Evolutionary conservation across 2,329 filamentous ascomycete genomes (phyloP).

Genomic region (Xylaria sp.): DNA sequence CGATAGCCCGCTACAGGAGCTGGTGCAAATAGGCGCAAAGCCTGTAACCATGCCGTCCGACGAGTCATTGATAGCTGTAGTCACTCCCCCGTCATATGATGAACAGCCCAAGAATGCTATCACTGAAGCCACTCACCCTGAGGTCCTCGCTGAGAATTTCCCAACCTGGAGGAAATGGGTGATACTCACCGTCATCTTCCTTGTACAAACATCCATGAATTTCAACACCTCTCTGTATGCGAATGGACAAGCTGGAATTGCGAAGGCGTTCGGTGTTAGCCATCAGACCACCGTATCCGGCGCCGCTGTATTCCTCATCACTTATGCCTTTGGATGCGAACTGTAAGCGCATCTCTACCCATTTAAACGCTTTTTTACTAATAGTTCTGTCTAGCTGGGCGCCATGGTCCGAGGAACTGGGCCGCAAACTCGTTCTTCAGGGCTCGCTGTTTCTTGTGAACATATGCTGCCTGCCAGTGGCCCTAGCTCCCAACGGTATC

Average conservation of each 20-base stretch:
- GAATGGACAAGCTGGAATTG: constrained; percentile 54
- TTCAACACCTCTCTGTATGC: constrained; percentile 59
- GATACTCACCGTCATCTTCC: constrained; percentile 56
- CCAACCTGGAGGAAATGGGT: constrained; percentile 57
- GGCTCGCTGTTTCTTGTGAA: constrained; percentile 58
- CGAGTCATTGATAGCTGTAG: neutral
- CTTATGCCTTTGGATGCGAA: constrained; percentile 62
- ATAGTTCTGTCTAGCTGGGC: constrained; percentile 56
- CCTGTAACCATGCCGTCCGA: neutral
- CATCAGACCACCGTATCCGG: constrained; percentile 53
- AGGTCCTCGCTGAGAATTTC: constrained; percentile 52
- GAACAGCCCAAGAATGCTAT: constrained; percentile 35
- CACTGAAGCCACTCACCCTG: constrained; percentile 54
- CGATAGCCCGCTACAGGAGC: neutral
- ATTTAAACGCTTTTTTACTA: constrained; percentile 10
- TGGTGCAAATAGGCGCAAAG: neutral
- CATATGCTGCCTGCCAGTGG: constrained; percentile 57
- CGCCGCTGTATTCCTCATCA: constrained; percentile 55
- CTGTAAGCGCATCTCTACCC: constrained; percentile 46
- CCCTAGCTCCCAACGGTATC: constrained; percentile 46
- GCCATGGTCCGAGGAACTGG: constrained; percentile 60
- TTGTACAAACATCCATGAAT: constrained; percentile 62
- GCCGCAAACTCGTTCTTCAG: constrained; percentile 58
- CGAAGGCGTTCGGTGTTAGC: constrained; percentile 52
- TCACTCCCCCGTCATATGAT: neutral